Evolutionary conservation across 106 monocot genomes (phyloP).

Genomic region (Xerophyta viscosa): DNA sequence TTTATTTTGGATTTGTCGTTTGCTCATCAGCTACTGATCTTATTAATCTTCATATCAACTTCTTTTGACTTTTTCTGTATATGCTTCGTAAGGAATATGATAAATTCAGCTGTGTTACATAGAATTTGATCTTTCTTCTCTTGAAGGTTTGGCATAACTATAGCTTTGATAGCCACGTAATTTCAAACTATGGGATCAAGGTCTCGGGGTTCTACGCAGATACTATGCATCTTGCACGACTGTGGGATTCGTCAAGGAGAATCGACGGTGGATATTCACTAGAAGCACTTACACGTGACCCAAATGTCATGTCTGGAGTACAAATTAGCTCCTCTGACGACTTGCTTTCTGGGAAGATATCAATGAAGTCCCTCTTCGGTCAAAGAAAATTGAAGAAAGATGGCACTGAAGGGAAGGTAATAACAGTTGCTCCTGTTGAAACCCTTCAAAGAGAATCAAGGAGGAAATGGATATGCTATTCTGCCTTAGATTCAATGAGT

Average conservation of each 20-base stretch:
- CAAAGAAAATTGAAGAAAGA: constrained; percentile 93
- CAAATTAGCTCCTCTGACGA: constrained; percentile 19
- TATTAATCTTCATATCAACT: no score
- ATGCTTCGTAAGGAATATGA: background rate
- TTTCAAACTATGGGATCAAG: constrained; percentile 81
- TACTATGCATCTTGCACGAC: constrained; percentile 98
- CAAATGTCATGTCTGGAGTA: constrained; percentile 34
- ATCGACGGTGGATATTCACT: constrained; percentile 92
- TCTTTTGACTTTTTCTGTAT: background rate
- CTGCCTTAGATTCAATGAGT: constrained; percentile 82
- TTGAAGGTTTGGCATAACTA: constrained; percentile 99
- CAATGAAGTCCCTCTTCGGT: constrained; percentile 91
- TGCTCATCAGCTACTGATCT: no score
- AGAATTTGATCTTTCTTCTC: background rate
- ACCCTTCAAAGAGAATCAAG: constrained; percentile 79
- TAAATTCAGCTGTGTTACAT: background rate
- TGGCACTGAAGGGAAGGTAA: constrained; percentile 71
- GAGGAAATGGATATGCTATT: constrained; percentile 84
- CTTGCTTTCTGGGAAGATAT: constrained; percentile 63
- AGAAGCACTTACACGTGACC: constrained; percentile 80
- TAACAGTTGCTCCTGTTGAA: constrained; percentile 65
- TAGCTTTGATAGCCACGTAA: constrained; percentile 88
- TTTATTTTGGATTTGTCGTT: no score
- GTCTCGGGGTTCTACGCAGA: constrained; percentile 94
- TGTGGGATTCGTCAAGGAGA: constrained; percentile 91